Conservation (phyloP, 1,284 basidiomycete genomes). For the Pseudozyma tsukubaensis region DNA sequence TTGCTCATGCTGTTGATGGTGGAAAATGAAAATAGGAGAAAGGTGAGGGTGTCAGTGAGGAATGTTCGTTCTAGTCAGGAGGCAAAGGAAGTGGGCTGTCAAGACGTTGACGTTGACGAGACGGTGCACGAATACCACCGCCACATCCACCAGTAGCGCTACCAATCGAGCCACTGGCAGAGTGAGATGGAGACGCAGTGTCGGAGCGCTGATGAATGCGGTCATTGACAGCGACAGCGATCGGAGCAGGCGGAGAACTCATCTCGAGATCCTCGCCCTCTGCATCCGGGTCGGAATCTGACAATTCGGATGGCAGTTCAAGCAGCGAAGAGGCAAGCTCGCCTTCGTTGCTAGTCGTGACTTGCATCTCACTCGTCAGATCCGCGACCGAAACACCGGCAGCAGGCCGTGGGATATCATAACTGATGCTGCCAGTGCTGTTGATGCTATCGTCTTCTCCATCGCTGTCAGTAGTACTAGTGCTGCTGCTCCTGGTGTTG, state of each 20-base stretch:
- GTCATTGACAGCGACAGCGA: not conserved
- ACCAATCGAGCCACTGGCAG: too few relatives aligned
- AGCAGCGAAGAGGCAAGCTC: conserved; percentile 2
- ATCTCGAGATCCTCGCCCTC: not conserved
- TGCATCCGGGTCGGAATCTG: conserved; percentile 12
- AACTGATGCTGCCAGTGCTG: too few relatives aligned
- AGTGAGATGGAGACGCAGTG: conserved; percentile 13
- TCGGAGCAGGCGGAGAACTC: not conserved
- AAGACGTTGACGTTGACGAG: conserved; percentile 23
- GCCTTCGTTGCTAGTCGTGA: not conserved
- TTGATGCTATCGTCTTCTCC: too few relatives aligned
- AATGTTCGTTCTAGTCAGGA: not conserved
- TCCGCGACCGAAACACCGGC: not conserved
- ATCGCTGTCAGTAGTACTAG: not conserved
- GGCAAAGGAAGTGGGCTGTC: conserved; percentile 3
- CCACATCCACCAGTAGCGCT: not conserved
- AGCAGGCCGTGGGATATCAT: not conserved
- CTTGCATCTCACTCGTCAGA: not conserved
- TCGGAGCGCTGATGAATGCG: conserved; percentile 21
- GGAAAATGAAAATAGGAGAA: not conserved
- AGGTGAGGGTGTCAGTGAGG: conserved; percentile 2
- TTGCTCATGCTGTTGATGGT: conserved; percentile 52
- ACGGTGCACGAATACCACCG: not conserved
- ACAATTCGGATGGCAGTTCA: conserved; percentile 21
- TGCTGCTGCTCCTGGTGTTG: not conserved